Conservation (phyloP, 2,329 filamentous ascomycete genomes). For the Fusarium sp. region DNA sequence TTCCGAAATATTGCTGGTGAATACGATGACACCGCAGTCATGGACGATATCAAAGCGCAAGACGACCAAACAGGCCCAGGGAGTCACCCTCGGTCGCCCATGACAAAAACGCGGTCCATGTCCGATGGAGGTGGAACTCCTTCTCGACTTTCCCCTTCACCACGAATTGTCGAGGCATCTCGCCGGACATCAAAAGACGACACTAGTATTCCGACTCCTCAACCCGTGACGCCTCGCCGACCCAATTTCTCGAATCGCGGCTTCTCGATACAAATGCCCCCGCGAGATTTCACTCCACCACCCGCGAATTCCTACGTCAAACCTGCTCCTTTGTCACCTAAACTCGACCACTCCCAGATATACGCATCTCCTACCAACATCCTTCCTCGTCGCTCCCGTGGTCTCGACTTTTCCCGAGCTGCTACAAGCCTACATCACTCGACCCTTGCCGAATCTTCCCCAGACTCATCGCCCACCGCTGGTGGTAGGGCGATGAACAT, state of each 20-base stretch:
- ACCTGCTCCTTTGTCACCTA: conserved; percentile 81
- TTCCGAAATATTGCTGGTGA: conserved; percentile 32
- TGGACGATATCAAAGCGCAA: conserved; percentile 46
- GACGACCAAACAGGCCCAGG: conserved; percentile 33
- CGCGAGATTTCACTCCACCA: conserved; percentile 54
- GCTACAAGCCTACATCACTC: conserved; percentile 97
- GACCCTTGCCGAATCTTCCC: conserved; percentile 88
- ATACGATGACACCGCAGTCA: conserved; percentile 52
- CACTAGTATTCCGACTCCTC: conserved; percentile 62
- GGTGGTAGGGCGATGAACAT: conserved; percentile 75
- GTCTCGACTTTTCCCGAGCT: conserved; percentile 91
- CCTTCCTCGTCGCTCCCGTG: conserved; percentile 87
- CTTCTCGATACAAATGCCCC: conserved; percentile 59
- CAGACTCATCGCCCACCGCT: conserved; percentile 90
- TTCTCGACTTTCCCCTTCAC: conserved; percentile 68
- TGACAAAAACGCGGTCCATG: conserved; percentile 70
- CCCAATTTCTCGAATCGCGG: conserved; percentile 72
- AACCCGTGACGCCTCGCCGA: conserved; percentile 79
- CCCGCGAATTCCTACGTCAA: conserved; percentile 58
- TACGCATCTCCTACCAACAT: conserved; percentile 91
- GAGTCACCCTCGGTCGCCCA: conserved; percentile 53
- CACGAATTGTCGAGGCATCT: conserved; percentile 66
- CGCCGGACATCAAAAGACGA: conserved; percentile 75
- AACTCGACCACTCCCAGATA: conserved; percentile 84
- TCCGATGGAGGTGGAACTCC: conserved; percentile 72